Conservation (phyloP, 352 stramenopile species). For the Phytophthora gonapodyides region DNA sequence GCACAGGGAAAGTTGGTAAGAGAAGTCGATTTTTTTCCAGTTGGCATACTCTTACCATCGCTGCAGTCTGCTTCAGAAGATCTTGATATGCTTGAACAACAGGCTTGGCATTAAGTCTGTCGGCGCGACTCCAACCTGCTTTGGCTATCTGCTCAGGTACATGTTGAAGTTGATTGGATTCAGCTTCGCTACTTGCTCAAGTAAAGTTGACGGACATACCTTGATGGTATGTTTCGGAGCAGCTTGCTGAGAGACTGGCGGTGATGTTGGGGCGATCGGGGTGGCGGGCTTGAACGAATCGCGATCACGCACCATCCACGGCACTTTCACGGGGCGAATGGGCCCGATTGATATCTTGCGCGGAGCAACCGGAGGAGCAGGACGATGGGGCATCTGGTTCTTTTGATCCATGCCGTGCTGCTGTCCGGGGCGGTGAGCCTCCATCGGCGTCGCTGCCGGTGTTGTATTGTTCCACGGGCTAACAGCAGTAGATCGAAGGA, state of each 20-base stretch:
- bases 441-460: slow-evolving; percentile 23
- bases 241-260: slow-evolving; percentile 2
- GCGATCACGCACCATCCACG: slow-evolving; percentile 8
- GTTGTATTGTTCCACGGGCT: slow-evolving; percentile 32
- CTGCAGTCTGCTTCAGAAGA: slow-evolving; percentile 50
- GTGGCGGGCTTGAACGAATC: slow-evolving; percentile 2
- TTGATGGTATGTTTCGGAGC: slow-evolving; percentile 21
- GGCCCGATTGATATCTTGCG: slow-evolving; percentile 26
- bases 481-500: slow-evolving; percentile 16
- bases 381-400: slow-evolving; percentile 8
- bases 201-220: not conserved
- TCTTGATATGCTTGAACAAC: slow-evolving; percentile 55
- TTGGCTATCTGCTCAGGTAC: slow-evolving; percentile 25
- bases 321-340: slow-evolving; percentile 33
- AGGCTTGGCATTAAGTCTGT: slow-evolving; percentile 42
- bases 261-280: slow-evolving; percentile 10
- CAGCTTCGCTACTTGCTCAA: not conserved
- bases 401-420: slow-evolving; percentile 2
- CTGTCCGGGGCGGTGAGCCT: slow-evolving; percentile 13
- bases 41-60: slow-evolving; percentile 40
- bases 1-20: not conserved
- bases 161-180: not conserved
- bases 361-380: slow-evolving; percentile 13
- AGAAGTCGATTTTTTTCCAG: too few species aligned
- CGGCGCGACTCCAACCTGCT: slow-evolving; percentile 13